These are phyloP conservation scores for Metschnikowia bowlesiae DNA, from an alignment of 805 yeast genomes.

Conservation along the genomic window DNA sequence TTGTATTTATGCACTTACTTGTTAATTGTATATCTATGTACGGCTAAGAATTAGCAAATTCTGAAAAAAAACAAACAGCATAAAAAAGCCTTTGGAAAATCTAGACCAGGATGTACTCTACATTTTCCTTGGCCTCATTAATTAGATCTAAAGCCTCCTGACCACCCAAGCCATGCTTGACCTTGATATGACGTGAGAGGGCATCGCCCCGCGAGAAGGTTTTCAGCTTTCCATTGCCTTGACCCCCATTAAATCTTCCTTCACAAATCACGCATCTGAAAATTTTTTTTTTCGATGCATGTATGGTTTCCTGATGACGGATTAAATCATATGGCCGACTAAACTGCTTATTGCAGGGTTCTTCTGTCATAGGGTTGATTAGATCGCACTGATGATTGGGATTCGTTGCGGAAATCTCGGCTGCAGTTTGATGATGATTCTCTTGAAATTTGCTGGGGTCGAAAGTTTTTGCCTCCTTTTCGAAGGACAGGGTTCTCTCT, in stretches of 20 bases:
- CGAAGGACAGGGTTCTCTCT: not conserved
- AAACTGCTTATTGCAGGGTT: slow-evolving; percentile 70
- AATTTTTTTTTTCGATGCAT: slow-evolving; percentile 42
- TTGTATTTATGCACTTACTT: not conserved
- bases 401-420: slow-evolving; percentile 30
- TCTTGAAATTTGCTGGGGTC: slow-evolving; percentile 1
- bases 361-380: slow-evolving; percentile 56
- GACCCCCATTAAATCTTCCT: slow-evolving; percentile 43
- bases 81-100: not conserved
- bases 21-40: slow-evolving; percentile 4
- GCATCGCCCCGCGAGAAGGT: slow-evolving; percentile 47
- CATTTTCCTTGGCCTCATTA: slow-evolving; percentile 72
- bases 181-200: slow-evolving; percentile 52
- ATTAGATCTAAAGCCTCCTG: slow-evolving; percentile 66
- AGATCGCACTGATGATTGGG: slow-evolving; percentile 54
- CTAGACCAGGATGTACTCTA: slow-evolving; percentile 46
- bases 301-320: slow-evolving; percentile 47
- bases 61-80: slow-evolving; percentile 2
- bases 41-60: not conserved
- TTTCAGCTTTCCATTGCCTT: slow-evolving; percentile 47
- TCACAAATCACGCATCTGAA: slow-evolving; percentile 45
- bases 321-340: slow-evolving; percentile 60
- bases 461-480: not conserved
- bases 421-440: slow-evolving; percentile 22
- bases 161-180: slow-evolving; percentile 74